Base-by-base conservation (phyloP, 225 moss, liverwort and hornwort genomes). In the Climacium dendroides region DNA sequence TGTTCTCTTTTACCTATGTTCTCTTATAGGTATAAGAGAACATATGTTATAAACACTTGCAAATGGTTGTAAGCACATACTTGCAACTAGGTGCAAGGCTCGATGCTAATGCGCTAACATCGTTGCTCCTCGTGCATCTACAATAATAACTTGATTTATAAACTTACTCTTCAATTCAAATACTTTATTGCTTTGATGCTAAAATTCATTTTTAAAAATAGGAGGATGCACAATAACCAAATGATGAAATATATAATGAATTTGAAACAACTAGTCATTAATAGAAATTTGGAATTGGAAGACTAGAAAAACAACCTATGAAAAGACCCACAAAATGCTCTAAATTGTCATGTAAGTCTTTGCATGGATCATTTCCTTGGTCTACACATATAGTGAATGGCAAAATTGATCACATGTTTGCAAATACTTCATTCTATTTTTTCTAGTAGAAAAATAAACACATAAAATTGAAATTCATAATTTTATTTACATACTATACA, bases 221-320 rank as follows among this genome's bases (percentile, higher is more conserved):
- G 4, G 12, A 62, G 54, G 70, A 86, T 86, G 71, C 32, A 17
- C 13, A 3, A 0, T 5, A 52, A 53, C 15, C 58, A 85, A 74
- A 10, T 22, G 15, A 17, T 50, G 29, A 70, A 82, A 70, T 43
- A 32, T 5, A 9, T 16, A 48, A 17, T 66, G 74, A 32, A 74
- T 63, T 50, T 6, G 19, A 9, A 71, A 28, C 13, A 43, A 45
- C 10, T 6, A 54, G 14, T 23, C 37, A 67, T 20, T 14, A 69
- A 5, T 70, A 5, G 15, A 25, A 9, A 70, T 70, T 3, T 4
- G 0, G 9, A 5, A 41, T 4, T 5, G 0, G 5, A 15, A 26
- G 26, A 9, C 9, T 26, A 26, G 3, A 9, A 0, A 70, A 41
- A 41, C 2, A 0, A 10, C 2, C 19, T 11, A 65, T 35, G 19